Evolutionary conservation across 306 rosid genomes (phyloP).

Genomic region (Oxytropis ochrocephala): DNA sequence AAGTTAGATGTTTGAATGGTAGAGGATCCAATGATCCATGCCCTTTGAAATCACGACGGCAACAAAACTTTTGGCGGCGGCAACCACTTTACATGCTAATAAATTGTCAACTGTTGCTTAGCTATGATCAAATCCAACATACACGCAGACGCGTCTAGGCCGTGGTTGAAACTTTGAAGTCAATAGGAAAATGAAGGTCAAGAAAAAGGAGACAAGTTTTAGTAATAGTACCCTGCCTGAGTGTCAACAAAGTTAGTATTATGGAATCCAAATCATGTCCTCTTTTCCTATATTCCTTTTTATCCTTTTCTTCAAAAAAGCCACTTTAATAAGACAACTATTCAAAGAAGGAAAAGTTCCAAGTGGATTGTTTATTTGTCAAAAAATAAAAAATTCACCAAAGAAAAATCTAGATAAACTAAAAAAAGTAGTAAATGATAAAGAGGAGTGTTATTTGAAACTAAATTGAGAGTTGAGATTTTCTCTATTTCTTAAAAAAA

Average conservation of each 20-base stretch:
- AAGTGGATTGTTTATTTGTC: neutral
- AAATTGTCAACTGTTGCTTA: neutral
- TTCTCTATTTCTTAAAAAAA: no score
- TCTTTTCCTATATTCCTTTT: neutral
- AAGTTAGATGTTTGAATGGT: no score
- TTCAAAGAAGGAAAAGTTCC: neutral
- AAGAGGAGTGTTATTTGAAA: no score
- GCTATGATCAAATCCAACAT: neutral
- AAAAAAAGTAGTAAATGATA: neutral
- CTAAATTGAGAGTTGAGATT: no score
- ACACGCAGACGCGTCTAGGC: neutral
- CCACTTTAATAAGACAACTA: neutral
- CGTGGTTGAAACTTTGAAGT: slow-evolving; percentile 9
- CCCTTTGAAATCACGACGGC: slow-evolving; percentile 4
- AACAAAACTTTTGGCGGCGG: neutral
- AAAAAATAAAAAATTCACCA: neutral
- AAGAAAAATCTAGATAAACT: neutral
- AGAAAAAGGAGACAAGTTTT: neutral
- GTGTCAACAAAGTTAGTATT: slow-evolving; percentile 5
- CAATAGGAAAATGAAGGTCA: neutral
- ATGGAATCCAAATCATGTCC: neutral
- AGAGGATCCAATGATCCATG: no score
- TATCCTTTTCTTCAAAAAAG: neutral
- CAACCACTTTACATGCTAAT: neutral
- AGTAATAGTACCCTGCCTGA: neutral